These are phyloP conservation scores for Yarrowia keelungensis DNA, from an alignment of 805 yeast species.

Conservation along the genomic window DNA sequence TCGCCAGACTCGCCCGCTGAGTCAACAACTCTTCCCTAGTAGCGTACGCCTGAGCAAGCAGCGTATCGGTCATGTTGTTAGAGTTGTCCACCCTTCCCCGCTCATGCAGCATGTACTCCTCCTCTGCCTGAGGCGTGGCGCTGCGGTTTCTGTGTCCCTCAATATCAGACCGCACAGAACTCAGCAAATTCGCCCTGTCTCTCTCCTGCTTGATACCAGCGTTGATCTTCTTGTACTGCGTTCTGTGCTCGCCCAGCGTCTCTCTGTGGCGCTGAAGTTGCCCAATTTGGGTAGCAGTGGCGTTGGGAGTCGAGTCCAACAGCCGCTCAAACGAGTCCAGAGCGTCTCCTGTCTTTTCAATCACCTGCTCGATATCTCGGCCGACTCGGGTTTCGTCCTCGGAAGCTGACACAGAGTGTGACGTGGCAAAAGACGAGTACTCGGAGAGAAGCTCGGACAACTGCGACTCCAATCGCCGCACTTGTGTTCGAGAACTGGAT, in stretches of 20 bases:
- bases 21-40: conserved; percentile 83
- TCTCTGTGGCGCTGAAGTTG: conserved; percentile 86
- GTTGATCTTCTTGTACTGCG: conserved; percentile 66
- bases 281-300: conserved; percentile 76
- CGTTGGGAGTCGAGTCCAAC: conserved; percentile 61
- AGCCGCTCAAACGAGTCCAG: conserved; percentile 60
- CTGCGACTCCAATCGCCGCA: conserved; percentile 69
- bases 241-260: conserved; percentile 70
- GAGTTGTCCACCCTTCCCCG: conserved; percentile 73
- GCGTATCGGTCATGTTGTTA: conserved; percentile 75
- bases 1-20: conserved; percentile 70
- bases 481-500: conserved; percentile 18
- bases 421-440: conserved; percentile 62
- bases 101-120: conserved; percentile 81
- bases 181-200: conserved; percentile 72
- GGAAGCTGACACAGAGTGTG: conserved; percentile 58
- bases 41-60: conserved; percentile 84
- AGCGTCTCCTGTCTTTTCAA: conserved; percentile 63
- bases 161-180: conserved; percentile 80
- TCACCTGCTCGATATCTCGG: conserved; percentile 57
- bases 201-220: conserved; percentile 72
- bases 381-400: conserved; percentile 58
- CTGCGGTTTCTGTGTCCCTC: conserved; percentile 64
- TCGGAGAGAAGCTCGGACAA: conserved; percentile 61
- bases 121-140: conserved; percentile 53